Conservation (phyloP, 805 yeast species). For the Ogataea glucozyma region DNA sequence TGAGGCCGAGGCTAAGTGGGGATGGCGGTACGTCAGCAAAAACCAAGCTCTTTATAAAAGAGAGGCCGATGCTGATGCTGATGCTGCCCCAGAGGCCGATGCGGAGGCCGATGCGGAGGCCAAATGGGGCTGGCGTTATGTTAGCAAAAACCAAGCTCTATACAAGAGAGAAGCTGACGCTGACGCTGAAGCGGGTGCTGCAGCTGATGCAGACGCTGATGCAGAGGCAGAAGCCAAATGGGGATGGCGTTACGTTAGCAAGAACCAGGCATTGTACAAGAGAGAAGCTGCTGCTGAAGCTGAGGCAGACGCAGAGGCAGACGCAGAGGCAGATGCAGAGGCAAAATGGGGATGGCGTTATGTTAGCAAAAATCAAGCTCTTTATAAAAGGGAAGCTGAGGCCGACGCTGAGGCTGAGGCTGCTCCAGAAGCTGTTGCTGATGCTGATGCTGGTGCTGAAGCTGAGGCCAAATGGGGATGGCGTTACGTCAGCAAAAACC, state of each 20-base stretch:
- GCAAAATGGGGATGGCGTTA: no score
- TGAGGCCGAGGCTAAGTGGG: constrained; percentile 16
- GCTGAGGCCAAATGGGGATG: constrained; percentile 17
- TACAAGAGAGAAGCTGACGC: constrained; percentile 36
- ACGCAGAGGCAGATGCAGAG: constrained; percentile 19
- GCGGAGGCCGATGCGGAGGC: constrained; percentile 21
- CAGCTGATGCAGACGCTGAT: constrained; percentile 19
- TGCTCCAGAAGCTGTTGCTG: no score
- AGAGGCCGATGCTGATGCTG: constrained; percentile 28
- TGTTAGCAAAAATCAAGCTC: no score
- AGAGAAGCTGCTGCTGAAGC: constrained; percentile 36
- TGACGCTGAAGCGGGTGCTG: constrained; percentile 24
- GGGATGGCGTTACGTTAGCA: constrained; percentile 11
- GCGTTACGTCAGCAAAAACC: constrained; percentile 15
- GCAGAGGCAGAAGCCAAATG: no score
- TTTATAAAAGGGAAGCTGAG: constrained; percentile 7
- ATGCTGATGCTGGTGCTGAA: constrained; percentile 19
- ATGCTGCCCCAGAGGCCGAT: constrained; percentile 11
- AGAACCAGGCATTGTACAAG: constrained; percentile 26
- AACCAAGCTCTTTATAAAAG: constrained; percentile 23
- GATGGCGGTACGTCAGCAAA: constrained; percentile 12
- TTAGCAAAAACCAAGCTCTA: constrained; percentile 19
- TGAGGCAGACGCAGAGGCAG: constrained; percentile 22
- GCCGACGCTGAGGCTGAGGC: no score
- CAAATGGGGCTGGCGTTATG: constrained; percentile 14